Evolutionary conservation across 2,329 filamentous ascomycete genomes (phyloP).

Genomic region (Epichloe festucae): DNA sequence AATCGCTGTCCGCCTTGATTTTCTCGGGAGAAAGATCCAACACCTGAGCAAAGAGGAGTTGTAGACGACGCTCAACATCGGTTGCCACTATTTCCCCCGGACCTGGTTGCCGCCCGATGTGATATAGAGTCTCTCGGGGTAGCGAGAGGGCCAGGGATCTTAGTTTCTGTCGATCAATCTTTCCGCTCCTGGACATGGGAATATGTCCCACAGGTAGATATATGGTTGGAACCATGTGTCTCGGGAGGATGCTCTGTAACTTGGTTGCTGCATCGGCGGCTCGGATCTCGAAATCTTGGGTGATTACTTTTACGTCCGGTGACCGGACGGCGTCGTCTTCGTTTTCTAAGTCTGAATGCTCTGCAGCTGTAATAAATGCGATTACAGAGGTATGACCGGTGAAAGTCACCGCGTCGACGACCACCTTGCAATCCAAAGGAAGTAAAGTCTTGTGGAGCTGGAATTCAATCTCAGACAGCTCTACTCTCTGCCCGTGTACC

Average conservation of each 20-base stretch:
- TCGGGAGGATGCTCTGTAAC: neutral
- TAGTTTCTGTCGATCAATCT: neutral
- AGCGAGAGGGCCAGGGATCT: neutral
- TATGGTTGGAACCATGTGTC: neutral
- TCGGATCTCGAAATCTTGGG: neutral
- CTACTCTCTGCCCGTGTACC: constrained; percentile 39
- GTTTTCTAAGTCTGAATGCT: neutral
- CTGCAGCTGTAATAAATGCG: no score
- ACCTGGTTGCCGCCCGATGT: neutral
- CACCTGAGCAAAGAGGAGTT: neutral
- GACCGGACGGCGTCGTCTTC: neutral
- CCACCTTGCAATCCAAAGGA: neutral
- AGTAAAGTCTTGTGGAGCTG: neutral
- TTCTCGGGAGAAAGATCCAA: constrained; percentile 15
- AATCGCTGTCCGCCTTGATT: constrained; percentile 20
- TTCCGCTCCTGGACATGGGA: neutral
- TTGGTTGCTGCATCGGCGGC: neutral
- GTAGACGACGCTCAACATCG: neutral
- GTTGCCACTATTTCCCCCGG: neutral
- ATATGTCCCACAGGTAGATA: neutral
- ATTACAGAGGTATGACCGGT: no score
- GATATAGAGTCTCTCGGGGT: neutral
- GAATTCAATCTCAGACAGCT: constrained; percentile 18
- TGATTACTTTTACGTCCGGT: neutral
- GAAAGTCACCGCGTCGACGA: neutral